Base-by-base conservation (phyloP, 2,329 filamentous ascomycete genomes). In the Cladophialophora immunda region DNA sequence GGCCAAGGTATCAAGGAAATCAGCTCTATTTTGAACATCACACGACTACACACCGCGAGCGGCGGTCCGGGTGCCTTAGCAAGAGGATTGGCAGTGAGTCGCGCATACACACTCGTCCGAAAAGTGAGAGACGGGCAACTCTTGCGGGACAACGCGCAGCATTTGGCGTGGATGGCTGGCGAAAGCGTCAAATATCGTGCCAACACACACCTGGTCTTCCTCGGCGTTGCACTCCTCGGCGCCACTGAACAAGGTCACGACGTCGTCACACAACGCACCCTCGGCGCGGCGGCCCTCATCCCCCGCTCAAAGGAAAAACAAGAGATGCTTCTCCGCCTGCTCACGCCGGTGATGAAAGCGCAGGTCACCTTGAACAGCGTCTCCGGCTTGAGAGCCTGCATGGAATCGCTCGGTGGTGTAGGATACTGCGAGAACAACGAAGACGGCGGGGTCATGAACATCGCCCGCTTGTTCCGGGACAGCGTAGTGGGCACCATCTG, bases 1-100 rank as follows among this genome's bases (percentile, higher is more conserved):
- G 90, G 90, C 1, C 79, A 85, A 47, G 91, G 91, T 1, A 84
- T 92, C 32, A 85, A 86, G 27, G 89, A 91, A 71, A 91, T 93
- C 66, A 83, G 85, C 45, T 87, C 87, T 1, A 81, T 94, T 15
- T 81, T 93, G 7, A 92, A 88, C 65, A 86, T 93, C 70, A 95
- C 81, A 2, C 75, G 81, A 32, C 73, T 80, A 13, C 78, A 82
- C 57, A 82, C 80, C 3, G 80, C 80, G 4, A 68, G 79, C 36
- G 77, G 77, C 1, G 76, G 77, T 1, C 72, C 81, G 5, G 72
- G 75, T 1, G 74, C 70, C 11, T 81, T 79, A 78, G 76, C 78
- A 1, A 75, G 80, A 2, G 78, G 77, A 0, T 70, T 82, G 11
- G 77, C 76, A 13, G 79, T 82, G 32, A 76, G 78, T 1, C 77